Conservation (phyloP, 768 basidiomycete genomes). For the Hericium alpestre region DNA sequence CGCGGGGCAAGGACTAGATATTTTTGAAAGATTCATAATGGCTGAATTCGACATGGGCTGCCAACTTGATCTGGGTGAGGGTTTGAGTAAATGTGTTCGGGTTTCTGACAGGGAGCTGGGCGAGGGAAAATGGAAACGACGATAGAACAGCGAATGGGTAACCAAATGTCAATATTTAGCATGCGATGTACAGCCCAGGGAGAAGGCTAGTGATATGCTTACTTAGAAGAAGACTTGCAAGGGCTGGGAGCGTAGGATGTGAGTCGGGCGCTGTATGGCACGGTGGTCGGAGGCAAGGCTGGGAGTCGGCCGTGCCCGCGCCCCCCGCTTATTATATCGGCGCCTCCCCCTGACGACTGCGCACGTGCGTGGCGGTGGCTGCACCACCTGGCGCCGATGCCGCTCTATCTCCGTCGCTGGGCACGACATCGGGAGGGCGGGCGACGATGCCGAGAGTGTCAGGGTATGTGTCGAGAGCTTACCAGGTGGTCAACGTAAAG, state of each 20-base stretch:
- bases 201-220: background rate
- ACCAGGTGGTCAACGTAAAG: background rate
- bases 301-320: background rate
- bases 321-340: constrained; percentile 8
- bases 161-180: background rate
- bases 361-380: background rate
- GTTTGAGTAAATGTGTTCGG: background rate
- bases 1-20: constrained; percentile 95
- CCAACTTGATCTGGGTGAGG: constrained; percentile 56
- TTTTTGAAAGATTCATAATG: constrained; percentile 63
- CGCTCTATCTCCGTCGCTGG: too few relatives aligned
- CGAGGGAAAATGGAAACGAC: background rate
- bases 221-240: background rate
- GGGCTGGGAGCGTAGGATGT: background rate
- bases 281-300: constrained; percentile 14
- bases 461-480: background rate
- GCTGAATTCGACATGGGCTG: constrained; percentile 69
- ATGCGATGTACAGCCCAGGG: background rate
- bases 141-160: background rate
- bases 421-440: too few relatives aligned
- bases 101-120: background rate
- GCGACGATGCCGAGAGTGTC: too few relatives aligned
- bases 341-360: background rate
- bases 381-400: too few relatives aligned
- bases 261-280: background rate